Conservation (phyloP, 257 asterid genomes). For the Fraxinus cuspidata region DNA sequence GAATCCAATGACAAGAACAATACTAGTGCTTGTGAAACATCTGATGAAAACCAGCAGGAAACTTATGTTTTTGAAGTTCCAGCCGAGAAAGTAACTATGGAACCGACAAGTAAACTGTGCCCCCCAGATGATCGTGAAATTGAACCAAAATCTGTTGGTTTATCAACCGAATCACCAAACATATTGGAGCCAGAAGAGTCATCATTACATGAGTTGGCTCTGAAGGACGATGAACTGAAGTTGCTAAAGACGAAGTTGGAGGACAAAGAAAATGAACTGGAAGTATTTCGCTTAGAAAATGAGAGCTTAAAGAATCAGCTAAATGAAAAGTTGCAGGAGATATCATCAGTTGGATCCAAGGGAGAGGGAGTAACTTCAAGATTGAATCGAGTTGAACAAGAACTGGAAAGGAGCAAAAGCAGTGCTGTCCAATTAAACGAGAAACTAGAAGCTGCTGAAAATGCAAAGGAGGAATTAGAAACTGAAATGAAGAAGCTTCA, state of each 20-base stretch:
- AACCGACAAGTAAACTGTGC: conserved; percentile 25
- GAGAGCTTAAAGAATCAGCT: conserved; percentile 47
- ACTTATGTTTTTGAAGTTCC: conserved; percentile 82
- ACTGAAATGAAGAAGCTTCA: conserved; percentile 80
- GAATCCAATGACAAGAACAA: conserved; percentile 30
- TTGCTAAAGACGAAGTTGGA: conserved; percentile 46
- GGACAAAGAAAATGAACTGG: conserved; percentile 56
- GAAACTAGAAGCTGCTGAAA: conserved; percentile 56
- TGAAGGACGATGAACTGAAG: conserved; percentile 49
- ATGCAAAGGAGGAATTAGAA: conserved; percentile 62
- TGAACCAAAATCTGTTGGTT: conserved; percentile 19
- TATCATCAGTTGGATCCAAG: conserved; percentile 39
- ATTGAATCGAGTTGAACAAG: conserved; percentile 44
- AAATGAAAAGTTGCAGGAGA: conserved; percentile 41
- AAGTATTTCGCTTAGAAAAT: conserved; percentile 43
- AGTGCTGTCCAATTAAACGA: conserved; percentile 33
- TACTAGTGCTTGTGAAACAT: conserved; percentile 22
- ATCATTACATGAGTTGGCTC: conserved; percentile 42
- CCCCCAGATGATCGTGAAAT: conserved; percentile 37
- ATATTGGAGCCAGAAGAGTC: conserved; percentile 36
- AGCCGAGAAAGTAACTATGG: conserved; percentile 37
- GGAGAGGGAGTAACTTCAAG: conserved; percentile 40
- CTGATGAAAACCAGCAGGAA: conserved; percentile 52
- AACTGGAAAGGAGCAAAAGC: conserved; percentile 56
- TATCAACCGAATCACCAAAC: conserved; percentile 30